Percentiles rank a stretch among this genome's conserved stretches.
Conservation (phyloP, 768 basidiomycete genomes). For the Termitomyces eurrhizus region DNA sequence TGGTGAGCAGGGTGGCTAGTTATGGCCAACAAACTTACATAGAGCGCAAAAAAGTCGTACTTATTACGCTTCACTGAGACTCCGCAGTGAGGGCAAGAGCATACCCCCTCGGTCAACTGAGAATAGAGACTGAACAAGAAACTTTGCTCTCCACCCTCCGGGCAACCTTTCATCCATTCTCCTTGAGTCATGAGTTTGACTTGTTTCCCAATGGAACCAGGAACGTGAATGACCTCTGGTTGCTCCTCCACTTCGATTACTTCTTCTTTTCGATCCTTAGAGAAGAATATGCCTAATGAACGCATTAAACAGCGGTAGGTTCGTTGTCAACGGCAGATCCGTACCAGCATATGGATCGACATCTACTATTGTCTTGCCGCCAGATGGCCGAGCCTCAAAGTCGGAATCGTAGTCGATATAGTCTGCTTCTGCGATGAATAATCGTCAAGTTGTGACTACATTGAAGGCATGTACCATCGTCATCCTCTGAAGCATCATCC, state of each 20-base stretch:
- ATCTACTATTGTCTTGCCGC: conserved; percentile 41
- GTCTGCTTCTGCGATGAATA: conserved; percentile 38
- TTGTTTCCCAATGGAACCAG: conserved; percentile 35
- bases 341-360: conserved; percentile 89
- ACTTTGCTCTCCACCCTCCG: conserved; percentile 87
- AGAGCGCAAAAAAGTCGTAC: conserved; percentile 79
- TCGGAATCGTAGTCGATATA: conserved; percentile 85
- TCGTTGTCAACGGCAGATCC: conserved; percentile 8
- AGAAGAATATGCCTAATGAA: conserved; percentile 81
- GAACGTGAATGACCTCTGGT: conserved; percentile 47
- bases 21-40: conserved; percentile 46
- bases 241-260: conserved; percentile 90
- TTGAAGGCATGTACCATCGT: conserved; percentile 37
- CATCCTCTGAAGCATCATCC: conserved; percentile 44
- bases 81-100: conserved; percentile 77
- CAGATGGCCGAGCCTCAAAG: conserved; percentile 45
- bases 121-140: conserved; percentile 85
- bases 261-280: conserved; percentile 88
- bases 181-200: conserved; percentile 79
- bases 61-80: conserved; percentile 55
- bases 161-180: conserved; percentile 97
- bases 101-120: conserved; percentile 58
- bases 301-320: conserved; percentile 6
- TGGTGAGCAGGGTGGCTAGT: conserved; percentile 6
- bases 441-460: background rate